Conservation (phyloP, 139 green algal genomes). For the Haematococcus sp. region DNA sequence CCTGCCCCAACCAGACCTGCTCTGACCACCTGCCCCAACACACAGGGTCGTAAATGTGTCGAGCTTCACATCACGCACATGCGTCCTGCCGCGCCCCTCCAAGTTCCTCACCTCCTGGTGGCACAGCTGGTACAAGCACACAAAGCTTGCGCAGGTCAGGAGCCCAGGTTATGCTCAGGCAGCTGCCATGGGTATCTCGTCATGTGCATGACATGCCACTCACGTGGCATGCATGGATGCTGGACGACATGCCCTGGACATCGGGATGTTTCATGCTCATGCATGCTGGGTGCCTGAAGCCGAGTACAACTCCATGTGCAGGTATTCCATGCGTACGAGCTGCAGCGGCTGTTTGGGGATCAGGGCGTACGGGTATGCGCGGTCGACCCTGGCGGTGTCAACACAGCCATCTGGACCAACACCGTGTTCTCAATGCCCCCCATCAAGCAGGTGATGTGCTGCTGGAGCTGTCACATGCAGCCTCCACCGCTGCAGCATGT, state of each 20-base stretch:
- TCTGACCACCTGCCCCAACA: background rate
- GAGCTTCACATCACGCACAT: background rate
- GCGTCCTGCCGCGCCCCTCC: background rate
- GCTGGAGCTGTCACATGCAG: background rate
- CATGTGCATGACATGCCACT: too few species aligned
- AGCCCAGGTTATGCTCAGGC: background rate
- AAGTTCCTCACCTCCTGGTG: conserved; percentile 4
- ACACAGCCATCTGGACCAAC: conserved; percentile 49
- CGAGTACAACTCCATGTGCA: conserved; percentile 8
- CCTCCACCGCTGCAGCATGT: background rate
- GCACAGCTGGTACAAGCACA: conserved; percentile 11
- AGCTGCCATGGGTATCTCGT: too few species aligned
- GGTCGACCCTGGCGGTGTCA: conserved; percentile 55
- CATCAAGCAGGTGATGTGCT: conserved; percentile 31
- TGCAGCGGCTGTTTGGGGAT: conserved; percentile 30
- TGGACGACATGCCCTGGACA: too few species aligned
- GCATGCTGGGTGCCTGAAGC: background rate
- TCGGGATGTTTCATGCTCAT: too few species aligned
- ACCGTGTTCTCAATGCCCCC: conserved; percentile 13
- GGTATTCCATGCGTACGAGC: conserved; percentile 52
- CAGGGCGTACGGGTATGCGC: conserved; percentile 39
- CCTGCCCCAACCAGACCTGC: too few species aligned
- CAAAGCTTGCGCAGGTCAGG: background rate
- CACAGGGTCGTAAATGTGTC: background rate
- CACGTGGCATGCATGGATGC: too few species aligned